Evolutionary conservation across 2,329 filamentous ascomycete genomes (phyloP), one percentile per base, ranked within the genome.

Genomic region (Ascochyta viciae-villosae): DNA sequence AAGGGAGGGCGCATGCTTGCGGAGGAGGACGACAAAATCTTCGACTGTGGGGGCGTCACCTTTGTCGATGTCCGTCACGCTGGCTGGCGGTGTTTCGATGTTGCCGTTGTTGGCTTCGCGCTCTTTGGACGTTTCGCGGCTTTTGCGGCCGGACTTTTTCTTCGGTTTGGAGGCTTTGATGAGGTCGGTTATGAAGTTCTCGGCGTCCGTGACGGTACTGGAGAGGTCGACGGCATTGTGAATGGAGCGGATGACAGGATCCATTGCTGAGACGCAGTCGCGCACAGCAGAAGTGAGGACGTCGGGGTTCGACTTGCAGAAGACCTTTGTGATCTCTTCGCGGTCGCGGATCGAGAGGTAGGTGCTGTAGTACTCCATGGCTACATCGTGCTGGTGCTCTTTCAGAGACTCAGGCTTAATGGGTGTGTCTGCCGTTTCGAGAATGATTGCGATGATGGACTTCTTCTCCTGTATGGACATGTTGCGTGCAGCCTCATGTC

Each of bases 311-410:
- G 85, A 81, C 13, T 85, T 84, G 73, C 90, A 94, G 13, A 92
- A 76, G 0, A 86, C 83, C 12, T 82, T 81, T 12, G 85, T 84
- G 44, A 94, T 86, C 63, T 87, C 83, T 53, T 90, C 85, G n/a
- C 90, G 85, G 69, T 95, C 91, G 33, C 87, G 85, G 8, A 90
- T 83, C 0, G 87, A 87, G 23, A 93, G 82, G n/a, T 87, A 81
- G 1, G 88, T 85, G 0, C 87, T 83, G 61, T 90, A 86, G 72
- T 91, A 93, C 54, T 90, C 86, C 40, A 89, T 80, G 33, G 87
- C 88, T 58, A 85, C 81, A 3, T 76, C 75, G 61, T 93, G 89
- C 60, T 90, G 86, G 9, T 76, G 64, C 10, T 87, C 83, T 2
- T 81, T 83, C 23, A 91, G 73, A 0, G 79, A 75, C 0, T 76